Base-by-base conservation (phyloP, 441 rosid genomes). In the Erodium moschatum region DNA sequence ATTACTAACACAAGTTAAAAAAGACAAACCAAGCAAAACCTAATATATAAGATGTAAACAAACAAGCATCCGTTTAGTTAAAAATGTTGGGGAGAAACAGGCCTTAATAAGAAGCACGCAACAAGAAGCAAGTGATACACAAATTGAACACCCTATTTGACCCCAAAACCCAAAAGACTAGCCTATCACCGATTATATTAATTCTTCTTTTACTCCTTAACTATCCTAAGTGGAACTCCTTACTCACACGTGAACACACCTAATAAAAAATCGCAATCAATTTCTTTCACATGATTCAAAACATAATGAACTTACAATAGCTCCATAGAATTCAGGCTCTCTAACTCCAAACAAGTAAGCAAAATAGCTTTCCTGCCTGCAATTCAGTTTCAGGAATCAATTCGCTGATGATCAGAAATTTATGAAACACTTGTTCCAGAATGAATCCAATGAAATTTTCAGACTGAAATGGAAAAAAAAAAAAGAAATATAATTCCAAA, bases 361-460 rank as follows among this genome's bases (percentile, higher is more conserved):
- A 72, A 92, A 89, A 75, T 89, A 88, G 78, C 97, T 91, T 82
- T 92, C 97, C 81, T 90, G 96, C 84, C 98, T 93, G 69, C 50
- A 70, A 13, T 31, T 65, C 48, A 66, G 60, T 52, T 44, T 72
- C 6, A 72, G 64, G 60, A 70, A 67, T 10, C 60, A 65, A 72
- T 64, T 7, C 33, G 61, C 44, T 8, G 54, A 62, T 18, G 5
- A 31, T 42, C 56, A 48, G 3, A 0, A 38, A 13, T 24, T 40
- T 31, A 24, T 24, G 27, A 24, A 24, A 24, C 2, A 24, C 27
- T 24, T 24, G 27, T 24, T n/a, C n/a, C n/a, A n/a, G n/a, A n/a
- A n/a, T n/a, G n/a, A n/a, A n/a, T n/a, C n/a, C n/a, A n/a, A n/a
- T n/a, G n/a, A 20, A 18, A 50, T 8, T 11, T 19, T 18, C 19